A percentile compares a stretch with the other conserved stretches of the same genome.
These are phyloP conservation scores for Favolaschia claudopus DNA, from an alignment of 768 basidiomycete genomes.

Conservation along the genomic window DNA sequence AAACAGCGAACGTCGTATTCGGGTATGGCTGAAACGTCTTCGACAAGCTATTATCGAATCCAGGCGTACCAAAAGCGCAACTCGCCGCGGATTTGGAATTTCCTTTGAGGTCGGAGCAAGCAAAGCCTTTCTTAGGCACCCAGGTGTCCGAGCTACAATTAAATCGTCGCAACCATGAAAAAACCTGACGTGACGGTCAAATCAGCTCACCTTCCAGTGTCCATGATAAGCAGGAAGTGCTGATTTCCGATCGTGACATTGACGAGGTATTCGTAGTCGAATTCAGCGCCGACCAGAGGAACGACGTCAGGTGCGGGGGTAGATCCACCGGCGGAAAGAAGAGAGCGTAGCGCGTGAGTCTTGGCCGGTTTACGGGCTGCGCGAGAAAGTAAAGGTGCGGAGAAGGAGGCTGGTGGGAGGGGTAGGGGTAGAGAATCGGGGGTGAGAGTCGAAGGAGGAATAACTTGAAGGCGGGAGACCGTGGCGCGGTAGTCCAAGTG, in stretches of 20 bases:
- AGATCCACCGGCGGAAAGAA: neutral
- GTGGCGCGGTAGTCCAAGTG: neutral
- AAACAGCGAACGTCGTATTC: constrained; percentile 25
- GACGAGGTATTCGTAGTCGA: constrained; percentile 21
- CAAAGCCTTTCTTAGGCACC: constrained; percentile 26
- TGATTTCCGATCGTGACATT: constrained; percentile 25
- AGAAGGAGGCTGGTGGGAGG: neutral
- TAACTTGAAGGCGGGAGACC: too few relatives aligned
- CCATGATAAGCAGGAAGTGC: constrained; percentile 23
- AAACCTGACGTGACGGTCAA: neutral
- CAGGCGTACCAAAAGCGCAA: constrained; percentile 28
- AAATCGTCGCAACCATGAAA: neutral
- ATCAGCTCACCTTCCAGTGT: constrained; percentile 24
- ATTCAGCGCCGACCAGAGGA: constrained; percentile 8
- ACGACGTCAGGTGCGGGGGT: neutral
- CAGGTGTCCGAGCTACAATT: constrained; percentile 31
- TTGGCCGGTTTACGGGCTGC: neutral
- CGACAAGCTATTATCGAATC: constrained; percentile 25
- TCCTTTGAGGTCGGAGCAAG: constrained; percentile 23
- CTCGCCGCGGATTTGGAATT: constrained; percentile 5
- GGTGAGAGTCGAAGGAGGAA: neutral
- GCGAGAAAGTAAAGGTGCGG: constrained; percentile 4
- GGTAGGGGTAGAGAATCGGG: neutral
- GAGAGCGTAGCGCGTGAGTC: constrained; percentile 1
- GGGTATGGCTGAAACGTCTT: constrained; percentile 23